These are phyloP conservation scores for Fusarium begoniae DNA, from an alignment of 2,329 filamentous ascomycete species.

Conservation along the genomic window DNA sequence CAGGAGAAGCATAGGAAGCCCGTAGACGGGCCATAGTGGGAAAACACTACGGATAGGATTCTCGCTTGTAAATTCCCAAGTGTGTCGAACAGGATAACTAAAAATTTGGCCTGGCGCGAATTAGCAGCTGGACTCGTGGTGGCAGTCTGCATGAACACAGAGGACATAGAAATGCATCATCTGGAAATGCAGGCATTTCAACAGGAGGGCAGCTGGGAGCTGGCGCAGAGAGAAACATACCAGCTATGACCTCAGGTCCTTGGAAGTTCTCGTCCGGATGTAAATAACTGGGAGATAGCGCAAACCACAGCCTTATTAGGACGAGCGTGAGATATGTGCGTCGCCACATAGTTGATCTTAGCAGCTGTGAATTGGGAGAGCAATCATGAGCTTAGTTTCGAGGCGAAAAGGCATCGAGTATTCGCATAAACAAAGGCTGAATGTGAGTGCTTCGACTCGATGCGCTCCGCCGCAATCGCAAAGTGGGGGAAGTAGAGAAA, in stretches of 20 bases:
- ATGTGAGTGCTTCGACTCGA: not conserved
- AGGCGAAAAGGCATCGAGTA: slow-evolving; percentile 31
- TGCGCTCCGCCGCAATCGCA: slow-evolving; percentile 4
- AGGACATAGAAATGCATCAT: not conserved
- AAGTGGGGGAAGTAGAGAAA: not conserved
- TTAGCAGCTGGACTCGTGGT: slow-evolving; percentile 20
- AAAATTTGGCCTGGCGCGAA: slow-evolving; percentile 80
- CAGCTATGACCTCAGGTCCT: slow-evolving; percentile 95
- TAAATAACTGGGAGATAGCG: slow-evolving; percentile 92
- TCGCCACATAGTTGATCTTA: slow-evolving; percentile 78
- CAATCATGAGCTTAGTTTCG: slow-evolving; percentile 41
- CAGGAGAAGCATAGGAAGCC: slow-evolving; percentile 89
- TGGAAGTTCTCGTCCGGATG: slow-evolving; percentile 99
- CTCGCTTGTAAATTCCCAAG: slow-evolving; percentile 95
- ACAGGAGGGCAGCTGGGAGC: not conserved
- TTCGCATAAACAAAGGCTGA: slow-evolving; percentile 24
- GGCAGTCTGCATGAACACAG: not conserved
- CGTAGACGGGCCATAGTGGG: slow-evolving; percentile 95
- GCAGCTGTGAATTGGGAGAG: slow-evolving; percentile 31
- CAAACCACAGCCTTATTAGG: slow-evolving; percentile 90
- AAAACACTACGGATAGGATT: slow-evolving; percentile 95
- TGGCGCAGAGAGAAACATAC: slow-evolving; percentile 60
- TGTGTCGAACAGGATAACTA: slow-evolving; percentile 85
- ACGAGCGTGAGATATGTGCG: slow-evolving; percentile 86
- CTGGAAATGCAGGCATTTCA: not conserved